These are phyloP conservation scores for Primulina huaijiensis DNA, from an alignment of 257 asterid species.

Conservation along the genomic window DNA sequence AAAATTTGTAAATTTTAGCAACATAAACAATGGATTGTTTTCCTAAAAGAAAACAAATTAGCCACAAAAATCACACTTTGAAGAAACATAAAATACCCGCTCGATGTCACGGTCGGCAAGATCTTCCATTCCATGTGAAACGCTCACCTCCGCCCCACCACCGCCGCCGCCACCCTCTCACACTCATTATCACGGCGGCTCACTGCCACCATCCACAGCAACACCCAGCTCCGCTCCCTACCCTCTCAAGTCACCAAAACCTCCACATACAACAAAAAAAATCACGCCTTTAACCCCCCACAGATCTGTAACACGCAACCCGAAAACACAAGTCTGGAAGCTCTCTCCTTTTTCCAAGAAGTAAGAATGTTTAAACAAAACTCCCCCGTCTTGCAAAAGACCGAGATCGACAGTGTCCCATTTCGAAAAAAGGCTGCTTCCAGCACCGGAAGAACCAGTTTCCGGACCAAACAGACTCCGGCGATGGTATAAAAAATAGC, in stretches of 20 bases:
- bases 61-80: conserved; percentile 17
- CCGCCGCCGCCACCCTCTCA: conserved; percentile 51
- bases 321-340: not conserved
- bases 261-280: conserved; percentile 27
- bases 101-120: conserved; percentile 83
- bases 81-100: conserved; percentile 47
- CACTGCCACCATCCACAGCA: conserved; percentile 45
- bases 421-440: not conserved
- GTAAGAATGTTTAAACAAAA: not conserved
- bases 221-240: conserved; percentile 52
- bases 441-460: not conserved
- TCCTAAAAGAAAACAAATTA: not conserved
- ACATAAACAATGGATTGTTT: not conserved
- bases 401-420: not conserved
- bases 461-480: not conserved
- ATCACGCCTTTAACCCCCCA: conserved; percentile 1
- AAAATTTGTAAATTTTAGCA: not conserved
- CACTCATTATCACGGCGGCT: conserved; percentile 68
- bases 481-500: not conserved
- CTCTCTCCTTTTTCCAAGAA: not conserved
- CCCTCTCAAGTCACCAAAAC: conserved; percentile 20
- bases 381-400: not conserved
- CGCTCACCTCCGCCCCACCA: conserved; percentile 56
- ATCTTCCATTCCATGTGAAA: conserved; percentile 98
- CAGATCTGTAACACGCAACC: not conserved